Base-by-base conservation (phyloP, 441 rosid genomes). In the Flueggea neowawraea region DNA sequence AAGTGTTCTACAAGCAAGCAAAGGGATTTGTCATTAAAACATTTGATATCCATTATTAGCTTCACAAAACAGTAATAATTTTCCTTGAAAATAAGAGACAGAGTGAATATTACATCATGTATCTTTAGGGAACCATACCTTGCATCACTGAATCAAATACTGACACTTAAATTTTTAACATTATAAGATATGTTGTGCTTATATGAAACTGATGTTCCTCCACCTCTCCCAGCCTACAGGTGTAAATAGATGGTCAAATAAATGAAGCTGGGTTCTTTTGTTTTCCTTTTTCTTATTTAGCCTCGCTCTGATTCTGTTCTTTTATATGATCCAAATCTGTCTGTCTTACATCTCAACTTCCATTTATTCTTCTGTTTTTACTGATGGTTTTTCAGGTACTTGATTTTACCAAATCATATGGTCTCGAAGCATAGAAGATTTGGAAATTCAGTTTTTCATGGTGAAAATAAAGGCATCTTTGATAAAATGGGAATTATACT, bases 401-500 rank as follows among this genome's bases (percentile, higher is more conserved):
- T 69, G 76, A 65, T 87, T 69, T 45, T 85, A 32, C 57, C 78
- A 13, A 70, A 66, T 67, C 82, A 65, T 22, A 58, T 73, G 55
- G 66, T 53, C 55, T 36, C 12, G 11, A 66, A 15, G 52, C 51
- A 43, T 63, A 41, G 63, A 12, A 54, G 61, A 72, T 58, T 62
- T 45, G 62, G 66, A 22, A 74, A 67, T 68, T 64, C 62, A 39
- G 66, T 68, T 53, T 12, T 47, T 58, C 52, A 13, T 52, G 66
- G 57, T 48, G 53, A 58, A 45, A 9, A 39, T 41, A 48, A 31
- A 33, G 52, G 47, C 55, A 73, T 85, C 60, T 87, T 87, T 72
- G 69, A 78, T 39, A 60, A 68, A 63, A 70, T 85, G 51, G 95
- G 95, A 28, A 67, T 87, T 69, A 69, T 87, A 81, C 83, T 87